Conservation (phyloP, 2,329 filamentous ascomycete genomes). For the Boeremia exigua region DNA sequence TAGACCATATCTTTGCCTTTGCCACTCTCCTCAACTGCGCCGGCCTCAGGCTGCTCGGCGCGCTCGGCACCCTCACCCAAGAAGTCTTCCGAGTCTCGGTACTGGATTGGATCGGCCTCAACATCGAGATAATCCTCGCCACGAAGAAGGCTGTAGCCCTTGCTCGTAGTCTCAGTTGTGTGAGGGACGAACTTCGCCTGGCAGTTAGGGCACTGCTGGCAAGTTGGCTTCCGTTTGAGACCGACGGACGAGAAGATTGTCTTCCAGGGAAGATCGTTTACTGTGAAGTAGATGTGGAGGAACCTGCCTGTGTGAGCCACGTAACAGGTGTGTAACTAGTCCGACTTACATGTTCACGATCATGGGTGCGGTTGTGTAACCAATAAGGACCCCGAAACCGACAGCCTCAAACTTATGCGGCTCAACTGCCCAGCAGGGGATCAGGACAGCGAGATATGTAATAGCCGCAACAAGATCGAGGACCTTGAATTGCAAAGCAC, state of each 20-base stretch:
- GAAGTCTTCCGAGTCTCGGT: slow-evolving; percentile 17
- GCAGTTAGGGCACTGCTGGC: slow-evolving; percentile 15
- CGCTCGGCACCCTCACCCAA: slow-evolving; percentile 11
- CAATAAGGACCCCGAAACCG: slow-evolving; percentile 11
- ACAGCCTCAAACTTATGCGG: not conserved
- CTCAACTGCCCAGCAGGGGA: slow-evolving; percentile 12
- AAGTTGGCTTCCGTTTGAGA: not conserved
- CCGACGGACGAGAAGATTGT: not conserved
- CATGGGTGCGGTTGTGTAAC: slow-evolving; percentile 11
- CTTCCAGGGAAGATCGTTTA: slow-evolving; percentile 1
- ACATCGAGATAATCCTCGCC: slow-evolving; percentile 17
- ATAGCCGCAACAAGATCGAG: not conserved
- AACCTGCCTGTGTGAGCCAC: not conserved
- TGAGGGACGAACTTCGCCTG: slow-evolving; percentile 4
- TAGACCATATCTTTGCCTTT: slow-evolving; percentile 1
- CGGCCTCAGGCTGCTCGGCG: slow-evolving; percentile 7
- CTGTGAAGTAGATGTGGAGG: slow-evolving; percentile 11
- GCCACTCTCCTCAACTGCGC: not conserved
- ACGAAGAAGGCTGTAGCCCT: slow-evolving; percentile 17
- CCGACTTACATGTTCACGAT: slow-evolving; percentile 10
- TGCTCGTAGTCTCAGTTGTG: not conserved
- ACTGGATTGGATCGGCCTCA: slow-evolving; percentile 9
- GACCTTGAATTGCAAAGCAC: not conserved
- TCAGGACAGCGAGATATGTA: slow-evolving; percentile 1
- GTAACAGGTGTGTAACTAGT: not conserved